A percentile compares a stretch with the other conserved stretches of the same genome.
phyloP scores from a whole-genome alignment of 805 yeast genomes.

The Lipomyces spencermartinsiae region DNA sequence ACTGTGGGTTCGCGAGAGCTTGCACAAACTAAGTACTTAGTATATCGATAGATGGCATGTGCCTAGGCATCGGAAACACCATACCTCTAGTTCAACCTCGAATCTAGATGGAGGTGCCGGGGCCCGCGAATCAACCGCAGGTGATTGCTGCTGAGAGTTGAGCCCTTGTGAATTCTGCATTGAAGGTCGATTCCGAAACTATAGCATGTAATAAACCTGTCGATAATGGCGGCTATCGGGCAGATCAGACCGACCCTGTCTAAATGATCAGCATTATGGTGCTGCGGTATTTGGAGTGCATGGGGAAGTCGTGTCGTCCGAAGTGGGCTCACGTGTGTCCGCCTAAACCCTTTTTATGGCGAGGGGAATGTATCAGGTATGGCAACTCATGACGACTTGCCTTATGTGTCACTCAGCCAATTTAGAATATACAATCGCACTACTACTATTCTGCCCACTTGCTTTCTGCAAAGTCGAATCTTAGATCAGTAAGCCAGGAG shows the following conservation, averaged over 20 bases:
- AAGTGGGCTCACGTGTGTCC: too few relatives aligned
- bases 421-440: too few relatives aligned
- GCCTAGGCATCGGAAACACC: slow-evolving; percentile 38
- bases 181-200: background rate
- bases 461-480: too few relatives aligned
- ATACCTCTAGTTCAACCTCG: slow-evolving; percentile 83
- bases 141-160: background rate
- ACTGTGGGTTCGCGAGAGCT: slow-evolving; percentile 87
- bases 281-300: background rate
- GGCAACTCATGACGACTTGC: too few relatives aligned
- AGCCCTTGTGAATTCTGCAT: slow-evolving; percentile 3
- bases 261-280: background rate
- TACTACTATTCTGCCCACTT: too few relatives aligned
- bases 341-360: too few relatives aligned
- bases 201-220: background rate
- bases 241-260: background rate
- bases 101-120: slow-evolving; percentile 65
- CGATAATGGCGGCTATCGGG: background rate
- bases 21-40: slow-evolving; percentile 72
- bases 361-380: too few relatives aligned
- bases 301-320: too few relatives aligned
- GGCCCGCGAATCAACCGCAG: slow-evolving; percentile 36
- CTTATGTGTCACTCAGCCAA: too few relatives aligned
- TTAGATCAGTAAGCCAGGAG: background rate
- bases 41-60: background rate